Evolutionary conservation across 441 rosid genomes (phyloP).

Genomic region (Raphanus hybrid): DNA sequence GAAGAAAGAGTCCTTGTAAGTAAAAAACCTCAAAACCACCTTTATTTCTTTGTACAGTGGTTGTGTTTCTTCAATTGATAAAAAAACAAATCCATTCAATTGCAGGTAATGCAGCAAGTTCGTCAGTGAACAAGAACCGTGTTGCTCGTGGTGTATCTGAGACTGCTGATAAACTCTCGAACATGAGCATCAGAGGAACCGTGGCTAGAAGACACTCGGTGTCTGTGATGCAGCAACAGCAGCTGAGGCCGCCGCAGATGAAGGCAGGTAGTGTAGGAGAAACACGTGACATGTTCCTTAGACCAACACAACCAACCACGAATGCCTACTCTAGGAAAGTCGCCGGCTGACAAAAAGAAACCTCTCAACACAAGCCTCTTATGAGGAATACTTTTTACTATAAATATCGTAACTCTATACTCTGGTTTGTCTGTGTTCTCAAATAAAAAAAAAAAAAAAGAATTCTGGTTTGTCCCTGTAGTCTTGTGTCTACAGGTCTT

Average conservation of each 20-base stretch:
- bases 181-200: slow-evolving; percentile 50
- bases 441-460: too few species aligned
- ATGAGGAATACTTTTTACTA: slow-evolving; percentile 5
- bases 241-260: slow-evolving; percentile 59
- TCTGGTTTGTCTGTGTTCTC: not conserved
- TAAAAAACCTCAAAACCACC: slow-evolving; percentile 11
- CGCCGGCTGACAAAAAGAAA: slow-evolving; percentile 50
- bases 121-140: slow-evolving; percentile 51
- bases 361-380: slow-evolving; percentile 22
- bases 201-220: slow-evolving; percentile 49
- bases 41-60: not conserved
- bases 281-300: slow-evolving; percentile 54
- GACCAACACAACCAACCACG: slow-evolving; percentile 56
- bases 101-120: slow-evolving; percentile 35
- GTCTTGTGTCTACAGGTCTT: not conserved
- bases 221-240: slow-evolving; percentile 41
- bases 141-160: slow-evolving; percentile 52
- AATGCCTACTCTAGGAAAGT: slow-evolving; percentile 61
- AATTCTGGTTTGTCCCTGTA: too few species aligned
- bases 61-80: not conserved
- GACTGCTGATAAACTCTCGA: slow-evolving; percentile 60
- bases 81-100: not conserved
- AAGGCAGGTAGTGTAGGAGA: slow-evolving; percentile 71
- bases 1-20: slow-evolving; percentile 81
- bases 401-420: not conserved